These are phyloP conservation scores for Bertia moriformis DNA, from an alignment of 2,329 filamentous ascomycete genomes.

Conservation along the genomic window DNA sequence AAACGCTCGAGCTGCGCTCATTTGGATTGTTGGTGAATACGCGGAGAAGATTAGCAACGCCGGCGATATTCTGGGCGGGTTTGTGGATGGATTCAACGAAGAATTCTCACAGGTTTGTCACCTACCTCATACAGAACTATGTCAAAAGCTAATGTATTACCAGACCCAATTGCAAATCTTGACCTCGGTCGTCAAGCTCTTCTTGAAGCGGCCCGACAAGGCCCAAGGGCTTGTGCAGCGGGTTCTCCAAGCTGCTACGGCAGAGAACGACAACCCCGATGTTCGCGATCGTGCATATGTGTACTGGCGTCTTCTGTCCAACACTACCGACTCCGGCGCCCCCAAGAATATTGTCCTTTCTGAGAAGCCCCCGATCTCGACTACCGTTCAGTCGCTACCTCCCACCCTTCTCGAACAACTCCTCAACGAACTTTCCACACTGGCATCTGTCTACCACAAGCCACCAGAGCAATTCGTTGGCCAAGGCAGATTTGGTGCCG, in stretches of 20 bases:
- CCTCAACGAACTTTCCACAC: slow-evolving; percentile 79
- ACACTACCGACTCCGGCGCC: slow-evolving; percentile 67
- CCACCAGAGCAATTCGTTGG: slow-evolving; percentile 96
- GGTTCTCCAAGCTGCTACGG: slow-evolving; percentile 80
- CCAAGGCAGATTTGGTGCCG: slow-evolving; percentile 82
- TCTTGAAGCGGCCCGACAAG: slow-evolving; percentile 88
- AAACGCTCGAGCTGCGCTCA: slow-evolving; percentile 74
- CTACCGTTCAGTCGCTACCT: slow-evolving; percentile 82
- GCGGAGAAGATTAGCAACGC: slow-evolving; percentile 98
- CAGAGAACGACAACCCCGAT: slow-evolving; percentile 93
- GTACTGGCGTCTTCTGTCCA: slow-evolving; percentile 81
- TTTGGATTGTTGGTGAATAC: slow-evolving; percentile 98
- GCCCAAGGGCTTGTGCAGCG: slow-evolving; percentile 86
- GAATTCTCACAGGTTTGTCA: slow-evolving; percentile 75
- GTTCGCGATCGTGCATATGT: slow-evolving; percentile 94
- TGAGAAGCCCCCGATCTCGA: slow-evolving; percentile 83
- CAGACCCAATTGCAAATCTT: slow-evolving; percentile 96
- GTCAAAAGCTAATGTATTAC: neutral
- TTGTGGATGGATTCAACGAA: slow-evolving; percentile 88
- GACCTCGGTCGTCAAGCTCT: slow-evolving; percentile 92
- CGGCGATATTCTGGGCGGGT: slow-evolving; percentile 80
- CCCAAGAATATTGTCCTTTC: slow-evolving; percentile 90
- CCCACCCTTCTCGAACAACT: slow-evolving; percentile 73
- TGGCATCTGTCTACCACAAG: slow-evolving; percentile 97
- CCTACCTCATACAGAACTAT: neutral